phyloP scores from a whole-genome alignment of 768 basidiomycete genomes.

The Podaxis pistillaris region DNA sequence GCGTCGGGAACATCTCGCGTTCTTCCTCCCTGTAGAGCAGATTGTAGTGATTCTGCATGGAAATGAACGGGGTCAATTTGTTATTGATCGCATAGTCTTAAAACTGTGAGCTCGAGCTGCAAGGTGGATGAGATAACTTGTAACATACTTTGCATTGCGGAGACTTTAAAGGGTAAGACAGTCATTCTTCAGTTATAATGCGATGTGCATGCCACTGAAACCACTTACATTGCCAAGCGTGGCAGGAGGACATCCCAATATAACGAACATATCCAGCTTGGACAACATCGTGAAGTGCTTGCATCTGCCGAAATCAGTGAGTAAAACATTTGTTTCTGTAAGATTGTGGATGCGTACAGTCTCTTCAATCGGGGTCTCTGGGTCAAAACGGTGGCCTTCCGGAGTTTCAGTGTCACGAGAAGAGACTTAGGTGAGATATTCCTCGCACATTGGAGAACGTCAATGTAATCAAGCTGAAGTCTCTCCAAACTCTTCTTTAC shows the following conservation, averaged over 20 bases:
- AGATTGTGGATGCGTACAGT: conserved; percentile 29
- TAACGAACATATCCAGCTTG: conserved; percentile 61
- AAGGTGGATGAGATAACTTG: too few relatives aligned
- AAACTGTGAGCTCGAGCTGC: background rate
- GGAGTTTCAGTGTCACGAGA: conserved; percentile 29
- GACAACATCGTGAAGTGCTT: conserved; percentile 66
- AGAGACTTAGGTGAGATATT: background rate
- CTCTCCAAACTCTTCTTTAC: conserved; percentile 64
- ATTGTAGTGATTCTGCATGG: conserved; percentile 67
- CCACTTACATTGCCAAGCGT: conserved; percentile 50
- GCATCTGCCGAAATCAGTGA: conserved; percentile 41
- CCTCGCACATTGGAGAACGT: conserved; percentile 63
- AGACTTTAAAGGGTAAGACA: conserved; percentile 27
- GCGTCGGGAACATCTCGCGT: conserved; percentile 57
- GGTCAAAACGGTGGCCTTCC: conserved; percentile 54
- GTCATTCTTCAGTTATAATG: background rate
- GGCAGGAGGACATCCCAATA: conserved; percentile 57
- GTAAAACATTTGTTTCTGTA: background rate
- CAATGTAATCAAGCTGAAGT: conserved; percentile 74
- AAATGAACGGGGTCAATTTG: conserved; percentile 57
- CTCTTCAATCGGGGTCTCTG: conserved; percentile 58
- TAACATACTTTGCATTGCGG: conserved; percentile 52
- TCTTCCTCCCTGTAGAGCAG: conserved; percentile 65
- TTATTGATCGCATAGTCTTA: conserved; percentile 60
- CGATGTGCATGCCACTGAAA: background rate